A percentile compares a stretch with the other conserved stretches of the same genome.
These are phyloP conservation scores for Calonectria hawksworthii DNA, from an alignment of 2,329 filamentous ascomycete species.

Conservation along the genomic window DNA sequence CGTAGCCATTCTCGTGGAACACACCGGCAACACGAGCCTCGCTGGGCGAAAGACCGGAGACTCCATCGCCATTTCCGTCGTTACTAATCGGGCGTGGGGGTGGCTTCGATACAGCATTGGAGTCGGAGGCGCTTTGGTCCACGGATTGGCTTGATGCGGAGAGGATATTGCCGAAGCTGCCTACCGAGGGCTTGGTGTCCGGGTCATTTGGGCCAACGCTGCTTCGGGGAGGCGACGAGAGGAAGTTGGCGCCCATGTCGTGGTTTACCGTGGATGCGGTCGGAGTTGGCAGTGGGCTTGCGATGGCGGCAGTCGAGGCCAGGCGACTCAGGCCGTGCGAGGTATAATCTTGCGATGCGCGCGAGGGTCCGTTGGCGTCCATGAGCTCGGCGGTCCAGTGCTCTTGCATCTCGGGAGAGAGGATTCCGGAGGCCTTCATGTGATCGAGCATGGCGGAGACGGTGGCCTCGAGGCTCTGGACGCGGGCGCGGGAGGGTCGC, in stretches of 20 bases:
- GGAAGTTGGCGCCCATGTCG: constrained; percentile 45
- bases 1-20: constrained; percentile 51
- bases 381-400: constrained; percentile 46
- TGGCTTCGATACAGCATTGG: constrained; percentile 32
- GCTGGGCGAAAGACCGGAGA: constrained; percentile 48
- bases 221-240: constrained; percentile 46
- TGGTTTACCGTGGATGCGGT: constrained; percentile 42
- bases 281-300: constrained; percentile 45
- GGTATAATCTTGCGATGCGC: constrained; percentile 41
- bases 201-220: constrained; percentile 45
- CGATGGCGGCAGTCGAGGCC: constrained; percentile 47
- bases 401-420: constrained; percentile 43
- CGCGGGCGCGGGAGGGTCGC: constrained; percentile 48
- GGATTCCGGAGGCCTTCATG: constrained; percentile 50
- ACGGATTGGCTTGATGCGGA: constrained; percentile 33
- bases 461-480: constrained; percentile 49
- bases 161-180: constrained; percentile 42
- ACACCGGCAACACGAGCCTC: constrained; percentile 53
- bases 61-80: constrained; percentile 46
- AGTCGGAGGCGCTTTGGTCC: constrained; percentile 30
- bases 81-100: constrained; percentile 44
- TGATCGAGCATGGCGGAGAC: constrained; percentile 49
- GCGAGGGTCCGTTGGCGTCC: constrained; percentile 40
- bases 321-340: constrained; percentile 46
- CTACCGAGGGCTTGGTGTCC: constrained; percentile 42